Conservation (phyloP, 345 rosid species). For the Citrus australasica region DNA sequence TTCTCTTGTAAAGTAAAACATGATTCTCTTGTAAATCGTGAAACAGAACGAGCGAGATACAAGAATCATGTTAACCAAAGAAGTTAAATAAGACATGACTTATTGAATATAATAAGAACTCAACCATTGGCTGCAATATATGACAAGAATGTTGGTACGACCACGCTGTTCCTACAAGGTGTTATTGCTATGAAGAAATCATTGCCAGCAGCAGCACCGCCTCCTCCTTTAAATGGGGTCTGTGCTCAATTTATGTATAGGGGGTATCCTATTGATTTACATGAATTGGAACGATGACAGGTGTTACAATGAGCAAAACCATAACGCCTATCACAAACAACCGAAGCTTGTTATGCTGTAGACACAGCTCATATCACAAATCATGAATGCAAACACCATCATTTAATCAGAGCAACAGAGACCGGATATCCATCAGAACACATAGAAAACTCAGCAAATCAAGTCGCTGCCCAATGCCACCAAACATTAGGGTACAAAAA, state of each 20-base stretch:
- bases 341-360: neutral
- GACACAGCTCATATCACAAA: neutral
- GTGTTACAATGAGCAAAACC: neutral
- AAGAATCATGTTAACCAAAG: too few species aligned
- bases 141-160: neutral
- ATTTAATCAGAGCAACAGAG: neutral
- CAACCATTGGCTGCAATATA: too few species aligned
- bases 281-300: neutral
- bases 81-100: neutral
- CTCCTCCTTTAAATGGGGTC: neutral
- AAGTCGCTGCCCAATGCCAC: neutral
- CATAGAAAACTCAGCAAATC: neutral
- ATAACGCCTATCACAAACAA: neutral
- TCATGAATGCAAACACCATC: neutral
- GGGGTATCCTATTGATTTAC: neutral
- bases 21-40: too few species aligned
- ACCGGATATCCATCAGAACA: neutral
- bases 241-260: neutral
- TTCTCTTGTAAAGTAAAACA: too few species aligned
- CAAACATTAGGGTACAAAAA: neutral
- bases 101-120: neutral
- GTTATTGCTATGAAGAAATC: neutral
- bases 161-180: neutral
- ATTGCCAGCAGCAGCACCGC: neutral
- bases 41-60: too few species aligned